phyloP scores from a whole-genome alignment of 2,329 filamentous ascomycete species.

The Penicillium sp. region DNA sequence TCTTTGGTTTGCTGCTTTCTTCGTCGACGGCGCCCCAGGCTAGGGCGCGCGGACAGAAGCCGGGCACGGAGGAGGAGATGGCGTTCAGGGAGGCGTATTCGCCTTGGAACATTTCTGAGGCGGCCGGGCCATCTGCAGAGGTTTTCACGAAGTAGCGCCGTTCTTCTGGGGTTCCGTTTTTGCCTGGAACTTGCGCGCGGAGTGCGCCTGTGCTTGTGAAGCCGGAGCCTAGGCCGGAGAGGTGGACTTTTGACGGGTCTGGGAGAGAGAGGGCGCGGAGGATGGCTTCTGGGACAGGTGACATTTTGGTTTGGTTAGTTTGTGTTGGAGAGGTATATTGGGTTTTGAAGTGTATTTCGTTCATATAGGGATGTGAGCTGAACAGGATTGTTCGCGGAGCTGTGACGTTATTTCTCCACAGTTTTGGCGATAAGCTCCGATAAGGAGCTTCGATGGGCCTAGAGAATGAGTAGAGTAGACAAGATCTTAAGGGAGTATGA shows the following conservation, averaged over 20 bases:
- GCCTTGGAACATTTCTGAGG: constrained; percentile 53
- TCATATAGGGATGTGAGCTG: constrained; percentile 1
- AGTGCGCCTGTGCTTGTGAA: constrained; percentile 48
- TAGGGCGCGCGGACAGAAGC: constrained; percentile 72
- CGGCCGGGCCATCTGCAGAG: constrained; percentile 30
- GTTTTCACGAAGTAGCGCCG: constrained; percentile 44
- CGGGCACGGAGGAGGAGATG: constrained; percentile 68
- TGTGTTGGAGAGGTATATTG: not conserved
- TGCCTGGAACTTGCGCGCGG: constrained; percentile 27
- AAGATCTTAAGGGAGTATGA: not conserved
- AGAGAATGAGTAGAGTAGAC: not conserved
- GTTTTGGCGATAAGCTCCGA: constrained; percentile 3
- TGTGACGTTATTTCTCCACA: constrained; percentile 22
- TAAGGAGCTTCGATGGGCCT: not conserved
- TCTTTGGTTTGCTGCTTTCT: constrained; percentile 36
- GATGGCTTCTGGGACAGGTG: constrained; percentile 34
- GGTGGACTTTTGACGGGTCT: constrained; percentile 33
- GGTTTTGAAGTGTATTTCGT: constrained; percentile 1
- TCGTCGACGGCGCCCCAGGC: constrained; percentile 63
- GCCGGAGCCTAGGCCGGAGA: constrained; percentile 42
- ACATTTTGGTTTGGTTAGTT: constrained; percentile 20
- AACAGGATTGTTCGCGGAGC: constrained; percentile 3
- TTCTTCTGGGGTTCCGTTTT: constrained; percentile 25
- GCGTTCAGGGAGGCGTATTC: constrained; percentile 83
- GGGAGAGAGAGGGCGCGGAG: constrained; percentile 38